Percentiles rank a stretch among this genome's conserved stretches.
These are phyloP conservation scores for Botryobasidium botryosum DNA, from an alignment of 768 basidiomycete species.

Conservation along the genomic window DNA sequence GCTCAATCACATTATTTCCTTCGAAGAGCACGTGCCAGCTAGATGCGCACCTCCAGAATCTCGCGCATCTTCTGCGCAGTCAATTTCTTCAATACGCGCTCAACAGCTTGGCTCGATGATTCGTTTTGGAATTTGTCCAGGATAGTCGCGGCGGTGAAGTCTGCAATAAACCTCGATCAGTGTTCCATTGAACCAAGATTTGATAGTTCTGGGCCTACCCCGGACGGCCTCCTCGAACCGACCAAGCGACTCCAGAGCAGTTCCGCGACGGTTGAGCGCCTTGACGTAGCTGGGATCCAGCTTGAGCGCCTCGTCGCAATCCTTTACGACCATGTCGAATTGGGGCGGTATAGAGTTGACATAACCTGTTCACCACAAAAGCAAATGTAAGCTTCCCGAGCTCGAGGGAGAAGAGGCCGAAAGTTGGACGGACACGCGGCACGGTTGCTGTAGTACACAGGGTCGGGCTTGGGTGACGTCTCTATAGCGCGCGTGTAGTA, in stretches of 20 bases:
- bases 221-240: slow-evolving; percentile 60
- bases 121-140: slow-evolving; percentile 85
- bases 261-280: slow-evolving; percentile 76
- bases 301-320: slow-evolving; percentile 77
- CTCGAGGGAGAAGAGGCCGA: neutral
- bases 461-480: slow-evolving; percentile 37
- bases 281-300: slow-evolving; percentile 79
- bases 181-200: neutral
- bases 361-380: slow-evolving; percentile 38
- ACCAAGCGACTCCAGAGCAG: slow-evolving; percentile 63
- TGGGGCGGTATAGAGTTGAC: slow-evolving; percentile 80
- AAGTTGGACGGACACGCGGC: slow-evolving; percentile 60
- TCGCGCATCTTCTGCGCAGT: slow-evolving; percentile 54
- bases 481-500: slow-evolving; percentile 32
- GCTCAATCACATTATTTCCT: neutral
- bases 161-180: slow-evolving; percentile 25
- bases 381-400: neutral
- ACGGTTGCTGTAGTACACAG: slow-evolving; percentile 92
- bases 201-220: slow-evolving; percentile 30
- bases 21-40: neutral
- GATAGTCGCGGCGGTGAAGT: slow-evolving; percentile 94
- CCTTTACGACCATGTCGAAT: slow-evolving; percentile 62
- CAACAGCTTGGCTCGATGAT: slow-evolving; percentile 58
- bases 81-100: slow-evolving; percentile 80
- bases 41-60: slow-evolving; percentile 37